Evolutionary conservation across 331 rosid genomes (phyloP).

Genomic region (Acacia concinna): DNA sequence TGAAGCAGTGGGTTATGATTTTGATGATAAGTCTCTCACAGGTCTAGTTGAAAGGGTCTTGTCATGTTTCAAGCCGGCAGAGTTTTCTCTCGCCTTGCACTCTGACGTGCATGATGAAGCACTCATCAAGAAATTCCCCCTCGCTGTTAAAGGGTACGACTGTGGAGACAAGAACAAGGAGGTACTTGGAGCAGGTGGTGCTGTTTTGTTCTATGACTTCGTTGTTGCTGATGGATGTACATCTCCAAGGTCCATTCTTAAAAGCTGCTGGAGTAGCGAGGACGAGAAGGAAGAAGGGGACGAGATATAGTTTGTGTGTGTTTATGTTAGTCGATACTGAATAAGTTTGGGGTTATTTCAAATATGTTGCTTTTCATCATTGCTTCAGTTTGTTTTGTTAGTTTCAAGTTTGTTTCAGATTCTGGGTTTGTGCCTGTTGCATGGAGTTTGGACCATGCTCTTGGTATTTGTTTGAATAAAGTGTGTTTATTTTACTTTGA

Average conservation of each 20-base stretch:
- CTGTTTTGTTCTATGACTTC: conserved; percentile 46
- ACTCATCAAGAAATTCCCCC: conserved; percentile 27
- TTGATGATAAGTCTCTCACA: conserved; percentile 38
- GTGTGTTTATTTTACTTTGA: neutral
- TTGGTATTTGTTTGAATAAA: neutral
- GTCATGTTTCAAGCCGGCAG: conserved; percentile 58
- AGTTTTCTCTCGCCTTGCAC: conserved; percentile 65
- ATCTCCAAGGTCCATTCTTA: conserved; percentile 66
- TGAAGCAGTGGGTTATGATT: conserved; percentile 58
- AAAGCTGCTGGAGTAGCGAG: conserved; percentile 67
- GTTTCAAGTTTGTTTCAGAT: neutral
- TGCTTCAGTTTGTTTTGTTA: neutral
- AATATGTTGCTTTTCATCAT: neutral
- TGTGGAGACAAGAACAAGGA: conserved; percentile 42
- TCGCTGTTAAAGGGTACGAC: conserved; percentile 45
- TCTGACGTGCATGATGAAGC: conserved; percentile 28
- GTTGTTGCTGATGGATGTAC: conserved; percentile 24
- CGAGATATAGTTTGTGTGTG: conserved; percentile 19
- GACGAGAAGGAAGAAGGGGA: conserved; percentile 63
- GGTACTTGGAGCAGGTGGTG: conserved; percentile 51
- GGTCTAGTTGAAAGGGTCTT: conserved; percentile 54
- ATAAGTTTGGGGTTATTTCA: conserved; percentile 3
- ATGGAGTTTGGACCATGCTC: neutral
- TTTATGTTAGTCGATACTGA: neutral
- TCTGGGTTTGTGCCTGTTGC: neutral